Base-by-base conservation (phyloP, 2,329 filamentous ascomycete species). In the Lasiodiplodia sp. region DNA sequence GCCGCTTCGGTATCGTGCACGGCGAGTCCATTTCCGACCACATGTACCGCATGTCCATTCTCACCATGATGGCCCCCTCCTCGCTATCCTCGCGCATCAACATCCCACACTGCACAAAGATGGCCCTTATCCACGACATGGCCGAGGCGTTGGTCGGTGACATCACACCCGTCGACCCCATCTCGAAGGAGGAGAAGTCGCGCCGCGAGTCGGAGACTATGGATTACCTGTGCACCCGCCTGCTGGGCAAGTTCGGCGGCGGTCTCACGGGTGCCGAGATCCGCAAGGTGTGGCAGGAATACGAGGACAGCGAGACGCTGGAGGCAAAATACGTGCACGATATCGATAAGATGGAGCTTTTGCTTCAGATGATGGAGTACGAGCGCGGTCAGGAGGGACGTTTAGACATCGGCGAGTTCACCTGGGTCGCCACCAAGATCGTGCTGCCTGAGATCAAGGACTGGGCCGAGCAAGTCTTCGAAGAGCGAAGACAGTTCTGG, bases 31-130 rank as follows among this genome's bases (percentile, higher is more conserved):
- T 99, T 77, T 88, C 93, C 66, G 96, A 99, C 83, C 96, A 99
- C 86, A 99, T 99, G 96, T 99, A 98, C 83, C 94, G 96, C 82
- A 99, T 99, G 96, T 93, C 94, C 62, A 88, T 99, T 73, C 93
- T 99, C 80, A 94, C 93, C 72, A 92, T 99, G 90, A 88, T 97
- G 72, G 94, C 93, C 2, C 95, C 96, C 1, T 86, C 92, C 0
- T 82, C 91, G 1, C 87, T 97, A 12, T 86, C 89, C 2, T 82
- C 88, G 0, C 87, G 87, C 49, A 85, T 98, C 75, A 91, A 98
- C 78, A 86, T 97, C 49, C 82, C 87, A 31, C 91, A 90, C 73
- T 99, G 96, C 85, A 95, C 93, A 75, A 93, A 93, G 82, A 97
- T 99, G 94, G 95, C 94, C 31, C 87, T 99, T 40, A 85, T 99